Base-by-base conservation (phyloP, 345 rosid species). In the Microcos paniculata region DNA sequence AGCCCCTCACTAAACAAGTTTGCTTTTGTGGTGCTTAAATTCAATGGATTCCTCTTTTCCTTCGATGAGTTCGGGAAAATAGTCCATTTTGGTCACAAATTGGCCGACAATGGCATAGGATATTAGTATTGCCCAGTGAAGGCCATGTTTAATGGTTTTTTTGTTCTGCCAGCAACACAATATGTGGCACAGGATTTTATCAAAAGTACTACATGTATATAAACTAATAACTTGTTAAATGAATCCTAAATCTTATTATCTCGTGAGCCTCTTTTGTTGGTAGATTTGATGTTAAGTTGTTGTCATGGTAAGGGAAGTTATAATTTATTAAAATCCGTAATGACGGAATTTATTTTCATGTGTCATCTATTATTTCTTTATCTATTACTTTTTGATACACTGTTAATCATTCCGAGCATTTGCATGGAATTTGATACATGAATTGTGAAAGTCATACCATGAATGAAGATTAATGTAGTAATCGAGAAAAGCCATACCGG, bases 71-170 rank as follows among this genome's bases (percentile, higher is more conserved):
- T 42, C 18, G 24, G 15, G 19, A 62, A 35, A 19, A 19, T 19
- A 52, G 57, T 19, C 24, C 19, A 24, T 23, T 8, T 43, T 45
- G 21, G 53, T 28, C 8, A 19, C 58, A 28, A 69, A 30, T 26
- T 69, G 72, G 72, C 42, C 42, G 58, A 68, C 58, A 48, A 30
- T 68, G 72, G 72, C 42, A 48, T 1, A 3, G 38, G 30, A 18
- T 49, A 11, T 13, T 15, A 49, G 48, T 23, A 69, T 46, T 46
- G 24, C 15, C 40, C 51, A 24, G 40, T 49, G 15, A 69, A 69
- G 9, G 9, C 58, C 72, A 48, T 69, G 58, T 69, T 49, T 18
- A 48, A 31, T 67, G 51, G 56, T 48, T 64, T 40, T 48, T 64
- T 40, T 64, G 19, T 40, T 38, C 30, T 21, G 68, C 48, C n/a